Percentiles rank a stretch among this genome's conserved stretches.
Evolutionary conservation across 169 alveolate species (phyloP).

Genomic region (Besnoitia besnoiti): DNA sequence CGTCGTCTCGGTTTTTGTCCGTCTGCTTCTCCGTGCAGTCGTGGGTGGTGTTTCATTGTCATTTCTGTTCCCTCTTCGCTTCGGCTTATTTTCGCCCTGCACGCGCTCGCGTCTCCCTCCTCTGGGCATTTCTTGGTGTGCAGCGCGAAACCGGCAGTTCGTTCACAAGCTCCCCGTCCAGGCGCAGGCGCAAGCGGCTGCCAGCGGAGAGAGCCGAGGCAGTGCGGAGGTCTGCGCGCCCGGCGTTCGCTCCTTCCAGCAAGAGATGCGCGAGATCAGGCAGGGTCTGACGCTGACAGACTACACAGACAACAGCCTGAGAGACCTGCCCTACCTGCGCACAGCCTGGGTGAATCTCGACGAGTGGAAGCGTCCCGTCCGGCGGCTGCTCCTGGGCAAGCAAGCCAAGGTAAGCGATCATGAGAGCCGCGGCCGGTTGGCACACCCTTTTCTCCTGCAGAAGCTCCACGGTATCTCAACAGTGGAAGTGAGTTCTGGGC

Average conservation of each 20-base stretch:
- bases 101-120: no score
- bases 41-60: no score
- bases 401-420: conserved; percentile 42
- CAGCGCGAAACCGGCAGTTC: neutral
- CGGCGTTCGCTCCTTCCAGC: neutral
- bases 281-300: conserved; percentile 54
- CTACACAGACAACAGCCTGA: conserved; percentile 38
- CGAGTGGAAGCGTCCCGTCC: conserved; percentile 62
- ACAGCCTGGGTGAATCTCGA: conserved; percentile 45
- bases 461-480: no score
- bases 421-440: no score
- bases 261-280: conserved; percentile 39
- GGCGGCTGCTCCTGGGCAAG: conserved; percentile 49
- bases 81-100: no score
- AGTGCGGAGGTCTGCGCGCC: neutral
- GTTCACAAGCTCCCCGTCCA: conserved; percentile 23
- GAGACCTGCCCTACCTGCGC: conserved; percentile 48
- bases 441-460: no score
- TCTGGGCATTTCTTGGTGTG: neutral
- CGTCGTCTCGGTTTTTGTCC: no score
- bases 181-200: neutral
- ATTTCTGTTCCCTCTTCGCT: no score
- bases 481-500: no score
- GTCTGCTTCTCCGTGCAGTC: no score
- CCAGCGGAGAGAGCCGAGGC: neutral